Evolutionary conservation across 2,329 filamentous ascomycete species (phyloP), one percentile per base, ranked within the genome.

Genomic region (Fusarium subtropicale): DNA sequence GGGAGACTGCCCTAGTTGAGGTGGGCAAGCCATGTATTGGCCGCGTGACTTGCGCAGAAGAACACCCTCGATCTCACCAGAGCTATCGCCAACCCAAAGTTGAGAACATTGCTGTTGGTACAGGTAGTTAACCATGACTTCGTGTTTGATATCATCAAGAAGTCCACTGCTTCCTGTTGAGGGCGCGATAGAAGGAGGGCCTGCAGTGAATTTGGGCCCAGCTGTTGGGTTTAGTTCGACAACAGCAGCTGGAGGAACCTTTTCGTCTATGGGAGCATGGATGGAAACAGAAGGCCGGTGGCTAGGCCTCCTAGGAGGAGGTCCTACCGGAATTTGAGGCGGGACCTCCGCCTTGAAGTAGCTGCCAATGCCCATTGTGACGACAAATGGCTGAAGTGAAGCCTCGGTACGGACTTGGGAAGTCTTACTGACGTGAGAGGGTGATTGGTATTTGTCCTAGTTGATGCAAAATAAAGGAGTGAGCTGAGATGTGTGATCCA

Each of bases 101-200:
- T 88, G 87, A 15, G 87, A 86, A 75, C 90, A 93, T 79, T 93
- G 91, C 76, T 94, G 91, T 78, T 94, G 91, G 79, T 93, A 93
- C 28, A 94, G 83, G 77, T 92, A 93, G 79, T 92, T 93, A 64
- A 92, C 91, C 91, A 94, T 94, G 64, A 94, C 90, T 78, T 94
- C 91, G 75, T 93, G 90, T 79, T 91, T 92, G 79, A 93, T 91
- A 66, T 92, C 90, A 63, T 92, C 90, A 13, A 91, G 78, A 63
- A 90, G 85, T 59, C 85, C 79, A 39, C 86, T 87, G 48, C 78
- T 78, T 26, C 75, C 79, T 18, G 78, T 74, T 18, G 84, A 86
- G 30, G 77, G 77, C n/a, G 85, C 87, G 42, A 86, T 76, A 1
- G 87, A 90, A 69, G 82, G 82, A 51, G 85, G 84, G 20, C 86